Evolutionary conservation across 345 rosid species (phyloP).

Genomic region (Mangifera indica): DNA sequence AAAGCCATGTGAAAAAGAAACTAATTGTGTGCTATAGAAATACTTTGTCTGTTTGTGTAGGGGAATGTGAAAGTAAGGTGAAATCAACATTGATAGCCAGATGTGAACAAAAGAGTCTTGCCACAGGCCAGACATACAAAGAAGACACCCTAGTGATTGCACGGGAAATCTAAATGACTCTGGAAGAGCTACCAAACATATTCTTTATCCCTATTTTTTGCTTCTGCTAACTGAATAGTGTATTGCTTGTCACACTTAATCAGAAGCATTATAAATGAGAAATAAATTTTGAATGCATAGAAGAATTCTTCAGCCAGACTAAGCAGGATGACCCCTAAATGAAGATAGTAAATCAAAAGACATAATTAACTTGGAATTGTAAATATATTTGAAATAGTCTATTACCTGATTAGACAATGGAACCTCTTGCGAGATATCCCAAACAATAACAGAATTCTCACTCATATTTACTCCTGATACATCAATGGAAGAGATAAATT

Average conservation of each 20-base stretch:
- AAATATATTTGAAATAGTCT: slow-evolving; percentile 5
- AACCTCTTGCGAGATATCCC: slow-evolving; percentile 72
- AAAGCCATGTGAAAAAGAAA: neutral
- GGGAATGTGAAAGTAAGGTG: neutral
- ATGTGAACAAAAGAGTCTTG: neutral
- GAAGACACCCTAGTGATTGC: neutral
- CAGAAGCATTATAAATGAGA: neutral
- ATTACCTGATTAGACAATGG: slow-evolving; percentile 88
- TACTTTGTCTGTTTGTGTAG: neutral
- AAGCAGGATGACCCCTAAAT: neutral
- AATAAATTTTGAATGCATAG: neutral
- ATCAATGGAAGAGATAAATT: slow-evolving; percentile 78
- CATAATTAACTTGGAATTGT: slow-evolving; percentile 15
- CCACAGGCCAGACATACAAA: neutral
- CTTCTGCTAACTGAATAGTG: neutral
- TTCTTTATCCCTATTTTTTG: neutral
- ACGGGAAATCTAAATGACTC: neutral
- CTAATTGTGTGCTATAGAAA: neutral
- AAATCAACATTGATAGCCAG: neutral
- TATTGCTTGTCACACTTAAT: neutral
- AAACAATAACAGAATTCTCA: slow-evolving; percentile 73
- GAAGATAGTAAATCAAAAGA: neutral
- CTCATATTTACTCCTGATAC: slow-evolving; percentile 66
- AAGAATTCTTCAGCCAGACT: neutral
- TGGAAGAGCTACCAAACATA: neutral